A percentile compares a stretch with the other conserved stretches of the same genome.
These are phyloP conservation scores for Cucurbita maxima DNA, from an alignment of 306 rosid genomes.

Conservation along the genomic window DNA sequence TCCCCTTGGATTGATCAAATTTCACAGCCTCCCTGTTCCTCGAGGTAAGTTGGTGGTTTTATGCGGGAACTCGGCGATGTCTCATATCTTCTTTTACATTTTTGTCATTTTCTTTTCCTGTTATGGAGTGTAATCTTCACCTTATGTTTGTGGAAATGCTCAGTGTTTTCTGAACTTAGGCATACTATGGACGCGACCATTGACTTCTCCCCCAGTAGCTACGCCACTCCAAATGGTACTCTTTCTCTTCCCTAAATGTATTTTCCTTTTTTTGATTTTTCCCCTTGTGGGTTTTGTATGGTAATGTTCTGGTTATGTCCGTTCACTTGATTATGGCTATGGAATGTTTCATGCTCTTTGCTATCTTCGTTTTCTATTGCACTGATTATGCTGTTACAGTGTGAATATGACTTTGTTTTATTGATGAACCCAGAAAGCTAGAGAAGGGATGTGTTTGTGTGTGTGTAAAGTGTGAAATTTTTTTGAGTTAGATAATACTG, in stretches of 20 bases:
- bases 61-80: background rate
- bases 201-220: conserved; percentile 13
- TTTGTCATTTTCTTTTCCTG: background rate
- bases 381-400: background rate
- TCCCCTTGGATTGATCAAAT: background rate
- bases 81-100: background rate
- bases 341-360: background rate
- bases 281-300: background rate
- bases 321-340: background rate
- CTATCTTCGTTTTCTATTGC: background rate
- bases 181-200: conserved; percentile 26
- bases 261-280: no score
- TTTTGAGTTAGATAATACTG: background rate
- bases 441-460: background rate
- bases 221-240: conserved; percentile 7
- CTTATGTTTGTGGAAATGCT: background rate
- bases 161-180: conserved; percentile 6
- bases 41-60: background rate
- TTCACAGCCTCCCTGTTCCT: background rate
- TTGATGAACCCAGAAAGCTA: background rate
- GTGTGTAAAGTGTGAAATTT: background rate
- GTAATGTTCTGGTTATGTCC: background rate
- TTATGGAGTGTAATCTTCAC: background rate
- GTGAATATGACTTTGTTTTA: background rate
- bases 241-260: background rate